Percentiles rank a stretch among this genome's conserved stretches.
Conservation (phyloP, 257 asterid genomes). For the Eustoma russellianum region DNA sequence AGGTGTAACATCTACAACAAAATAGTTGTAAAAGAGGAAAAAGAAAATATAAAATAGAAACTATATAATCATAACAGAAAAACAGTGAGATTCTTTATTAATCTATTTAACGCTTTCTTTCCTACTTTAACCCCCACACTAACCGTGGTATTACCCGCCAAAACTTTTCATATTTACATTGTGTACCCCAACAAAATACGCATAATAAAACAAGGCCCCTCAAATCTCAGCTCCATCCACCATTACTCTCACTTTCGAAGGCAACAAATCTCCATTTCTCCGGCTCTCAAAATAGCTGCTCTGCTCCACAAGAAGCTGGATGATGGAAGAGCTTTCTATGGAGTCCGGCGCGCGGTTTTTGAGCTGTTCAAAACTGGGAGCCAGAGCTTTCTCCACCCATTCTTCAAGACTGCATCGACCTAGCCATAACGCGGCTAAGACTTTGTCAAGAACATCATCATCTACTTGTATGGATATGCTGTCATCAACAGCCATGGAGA, state of each 20-base stretch:
- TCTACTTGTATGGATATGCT: constrained; percentile 38
- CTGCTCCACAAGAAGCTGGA: constrained; percentile 48
- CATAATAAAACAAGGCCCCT: constrained; percentile 10
- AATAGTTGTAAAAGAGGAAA: constrained; percentile 17
- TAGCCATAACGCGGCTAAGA: constrained; percentile 65
- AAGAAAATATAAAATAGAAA: constrained; percentile 15
- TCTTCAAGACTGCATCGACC: constrained; percentile 42
- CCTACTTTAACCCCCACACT: constrained; percentile 21
- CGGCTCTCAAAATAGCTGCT: constrained; percentile 19
- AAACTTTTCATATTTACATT: constrained; percentile 43
- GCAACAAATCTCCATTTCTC: constrained; percentile 48
- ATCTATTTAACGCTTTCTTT: constrained; percentile 22
- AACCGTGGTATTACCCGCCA: constrained; percentile 13
- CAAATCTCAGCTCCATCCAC: constrained; percentile 12
- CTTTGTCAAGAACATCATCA: constrained; percentile 48
- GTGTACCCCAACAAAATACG: constrained; percentile 21
- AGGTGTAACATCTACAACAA: constrained; percentile 21
- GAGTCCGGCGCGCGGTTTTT: constrained; percentile 20
- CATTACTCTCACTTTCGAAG: constrained; percentile 44
- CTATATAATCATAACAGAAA: constrained; percentile 18
- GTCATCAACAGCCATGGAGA: constrained; percentile 37
- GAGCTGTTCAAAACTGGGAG: constrained; percentile 47
- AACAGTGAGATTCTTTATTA: constrained; percentile 25
- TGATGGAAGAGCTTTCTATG: constrained; percentile 12
- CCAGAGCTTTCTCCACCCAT: constrained; percentile 57